A percentile compares a stretch with the other conserved stretches of the same genome.
phyloP scores from a whole-genome alignment of 2,329 filamentous ascomycete genomes.

The Pestalotiopsis sp. region DNA sequence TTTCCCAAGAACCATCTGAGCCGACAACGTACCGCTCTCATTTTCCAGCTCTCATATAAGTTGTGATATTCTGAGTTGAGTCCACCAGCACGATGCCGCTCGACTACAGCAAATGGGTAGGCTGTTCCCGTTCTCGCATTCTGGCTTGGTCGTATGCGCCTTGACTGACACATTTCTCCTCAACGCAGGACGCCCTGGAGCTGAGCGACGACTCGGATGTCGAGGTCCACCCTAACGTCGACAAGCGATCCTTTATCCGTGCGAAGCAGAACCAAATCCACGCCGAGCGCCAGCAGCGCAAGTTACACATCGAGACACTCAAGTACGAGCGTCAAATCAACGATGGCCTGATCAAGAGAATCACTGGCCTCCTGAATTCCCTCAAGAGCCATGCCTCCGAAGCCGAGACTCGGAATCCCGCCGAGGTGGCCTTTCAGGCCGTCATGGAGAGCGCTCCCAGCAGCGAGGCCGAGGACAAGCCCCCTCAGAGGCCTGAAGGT shows the following conservation, averaged over 20 bases:
- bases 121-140: slow-evolving; percentile 20
- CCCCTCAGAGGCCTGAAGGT: slow-evolving; percentile 73
- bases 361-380: slow-evolving; percentile 73
- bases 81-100: slow-evolving; percentile 43
- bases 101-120: slow-evolving; percentile 70
- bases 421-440: slow-evolving; percentile 83
- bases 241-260: slow-evolving; percentile 97
- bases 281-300: slow-evolving; percentile 81
- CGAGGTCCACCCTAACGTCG: slow-evolving; percentile 97
- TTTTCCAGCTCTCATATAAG: background rate
- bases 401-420: slow-evolving; percentile 64
- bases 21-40: background rate
- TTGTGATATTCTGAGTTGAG: background rate
- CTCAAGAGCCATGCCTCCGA: slow-evolving; percentile 73
- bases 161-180: slow-evolving; percentile 15
- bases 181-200: slow-evolving; percentile 78
- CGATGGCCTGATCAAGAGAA: slow-evolving; percentile 82
- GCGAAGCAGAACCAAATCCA: slow-evolving; percentile 98
- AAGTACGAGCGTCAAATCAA: slow-evolving; percentile 95
- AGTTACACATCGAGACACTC: slow-evolving; percentile 83
- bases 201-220: slow-evolving; percentile 97
- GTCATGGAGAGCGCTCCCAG: slow-evolving; percentile 76
- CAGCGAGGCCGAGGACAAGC: slow-evolving; percentile 71
- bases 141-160: background rate
- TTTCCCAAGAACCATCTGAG: background rate